phyloP scores from a whole-genome alignment of 2,329 filamentous ascomycete genomes.

The Aspergillus texensis region DNA sequence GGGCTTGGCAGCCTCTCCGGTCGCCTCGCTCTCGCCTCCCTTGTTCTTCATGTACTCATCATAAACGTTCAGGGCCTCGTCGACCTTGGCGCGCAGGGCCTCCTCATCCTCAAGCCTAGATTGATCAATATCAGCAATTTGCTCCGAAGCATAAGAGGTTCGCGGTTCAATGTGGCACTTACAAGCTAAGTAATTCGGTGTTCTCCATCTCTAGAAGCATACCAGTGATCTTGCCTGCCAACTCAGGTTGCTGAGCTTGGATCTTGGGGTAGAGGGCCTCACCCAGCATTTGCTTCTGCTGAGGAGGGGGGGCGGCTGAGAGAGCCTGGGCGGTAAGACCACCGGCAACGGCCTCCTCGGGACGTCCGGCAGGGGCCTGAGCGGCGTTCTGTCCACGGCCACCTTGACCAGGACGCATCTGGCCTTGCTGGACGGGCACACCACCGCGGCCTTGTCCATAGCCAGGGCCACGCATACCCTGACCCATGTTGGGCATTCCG shows the following conservation, averaged over 20 bases:
- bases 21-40: conserved; percentile 46
- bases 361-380: conserved; percentile 40
- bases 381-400: conserved; percentile 46
- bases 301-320: conserved; percentile 60
- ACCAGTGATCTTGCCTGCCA: conserved; percentile 98
- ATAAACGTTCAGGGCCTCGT: conserved; percentile 95
- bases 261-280: conserved; percentile 99
- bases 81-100: conserved; percentile 91
- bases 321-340: conserved; percentile 57
- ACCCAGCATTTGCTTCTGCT: conserved; percentile 98
- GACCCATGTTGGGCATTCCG: conserved; percentile 67
- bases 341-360: conserved; percentile 40
- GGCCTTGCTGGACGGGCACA: conserved; percentile 41
- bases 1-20: conserved; percentile 48
- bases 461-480: conserved; percentile 50
- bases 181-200: conserved; percentile 88
- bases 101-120: conserved; percentile 82
- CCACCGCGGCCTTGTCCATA: conserved; percentile 49
- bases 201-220: conserved; percentile 99
- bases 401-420: conserved; percentile 46
- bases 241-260: conserved; percentile 85
- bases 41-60: conserved; percentile 98
- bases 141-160: neutral
- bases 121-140: conserved; percentile 13
- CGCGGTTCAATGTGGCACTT: conserved; percentile 54